Percentiles rank a stretch among this genome's conserved stretches.
Conservation (phyloP, 2,329 filamentous ascomycete genomes). For the Scedosporium minutisporum region DNA sequence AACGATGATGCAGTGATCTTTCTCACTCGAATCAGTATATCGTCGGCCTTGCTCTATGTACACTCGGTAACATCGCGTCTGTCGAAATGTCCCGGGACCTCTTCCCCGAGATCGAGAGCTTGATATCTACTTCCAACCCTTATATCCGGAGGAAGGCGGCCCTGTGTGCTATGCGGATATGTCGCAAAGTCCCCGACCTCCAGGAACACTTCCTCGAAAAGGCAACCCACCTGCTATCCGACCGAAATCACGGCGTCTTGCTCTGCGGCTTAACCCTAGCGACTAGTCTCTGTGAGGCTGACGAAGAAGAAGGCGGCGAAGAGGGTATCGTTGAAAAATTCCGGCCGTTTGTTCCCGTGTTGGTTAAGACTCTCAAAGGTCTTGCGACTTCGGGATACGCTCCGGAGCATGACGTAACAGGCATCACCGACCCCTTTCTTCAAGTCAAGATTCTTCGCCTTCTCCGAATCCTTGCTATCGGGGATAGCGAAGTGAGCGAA, state of each 20-base stretch:
- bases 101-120: constrained; percentile 88
- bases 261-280: constrained; percentile 87
- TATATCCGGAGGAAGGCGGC: constrained; percentile 96
- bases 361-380: constrained; percentile 86
- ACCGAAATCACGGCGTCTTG: constrained; percentile 91
- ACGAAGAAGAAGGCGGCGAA: constrained; percentile 85
- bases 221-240: constrained; percentile 74
- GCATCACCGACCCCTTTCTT: constrained; percentile 93
- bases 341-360: constrained; percentile 68
- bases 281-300: constrained; percentile 85
- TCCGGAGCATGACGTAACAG: constrained; percentile 95
- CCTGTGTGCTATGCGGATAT: constrained; percentile 98
- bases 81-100: constrained; percentile 97
- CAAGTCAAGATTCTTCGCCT: constrained; percentile 93
- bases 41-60: constrained; percentile 90
- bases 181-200: constrained; percentile 91
- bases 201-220: constrained; percentile 97
- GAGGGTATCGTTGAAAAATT: constrained; percentile 86
- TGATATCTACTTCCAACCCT: constrained; percentile 90
- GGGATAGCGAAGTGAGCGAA: constrained; percentile 81
- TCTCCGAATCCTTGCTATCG: constrained; percentile 74
- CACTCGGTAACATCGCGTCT: constrained; percentile 93
- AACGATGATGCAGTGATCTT: constrained; percentile 56
- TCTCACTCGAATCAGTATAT: constrained; percentile 98
- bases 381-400: constrained; percentile 93